Conservation (phyloP, 345 rosid genomes). For the Hibiscus tridactylites region DNA sequence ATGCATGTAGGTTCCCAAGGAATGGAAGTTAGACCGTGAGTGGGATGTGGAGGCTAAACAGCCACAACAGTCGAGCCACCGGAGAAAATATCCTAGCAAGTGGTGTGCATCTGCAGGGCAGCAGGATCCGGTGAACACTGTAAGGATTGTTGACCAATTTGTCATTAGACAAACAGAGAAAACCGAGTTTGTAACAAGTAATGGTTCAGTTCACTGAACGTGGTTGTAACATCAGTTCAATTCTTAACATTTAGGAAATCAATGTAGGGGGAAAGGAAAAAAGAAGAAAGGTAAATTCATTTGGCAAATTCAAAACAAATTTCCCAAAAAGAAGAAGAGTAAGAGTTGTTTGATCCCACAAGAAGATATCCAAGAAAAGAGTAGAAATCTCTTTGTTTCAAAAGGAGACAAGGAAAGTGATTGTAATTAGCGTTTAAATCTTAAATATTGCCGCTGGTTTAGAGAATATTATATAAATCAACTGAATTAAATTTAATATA, state of each 20-base stretch:
- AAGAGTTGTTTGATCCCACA: too few species aligned
- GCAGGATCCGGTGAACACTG: conserved; percentile 17
- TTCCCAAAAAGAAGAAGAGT: too few species aligned
- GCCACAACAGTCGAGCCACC: conserved; percentile 44
- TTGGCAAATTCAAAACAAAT: neutral
- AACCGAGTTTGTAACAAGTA: conserved; percentile 1
- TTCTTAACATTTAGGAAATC: neutral
- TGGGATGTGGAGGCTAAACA: conserved; percentile 53
- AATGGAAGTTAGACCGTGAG: conserved; percentile 57
- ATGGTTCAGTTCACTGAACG: conserved; percentile 7
- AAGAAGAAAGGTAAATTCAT: neutral
- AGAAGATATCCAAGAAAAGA: too few species aligned
- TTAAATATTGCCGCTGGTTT: too few species aligned
- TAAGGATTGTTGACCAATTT: conserved; percentile 18
- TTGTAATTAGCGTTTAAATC: too few species aligned
- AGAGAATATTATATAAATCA: too few species aligned
- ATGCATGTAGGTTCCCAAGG: conserved; percentile 52
- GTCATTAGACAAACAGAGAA: conserved; percentile 9
- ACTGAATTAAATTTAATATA: too few species aligned
- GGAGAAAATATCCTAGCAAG: conserved; percentile 46
- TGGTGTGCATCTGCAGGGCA: conserved; percentile 12
- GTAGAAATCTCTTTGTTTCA: too few species aligned
- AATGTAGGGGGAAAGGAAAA: neutral
- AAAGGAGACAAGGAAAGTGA: too few species aligned
- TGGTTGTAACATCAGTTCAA: neutral